A percentile compares a stretch with the other conserved stretches of the same genome.
phyloP scores from a whole-genome alignment of 1,139 yeast species.

The Hanseniaspora uvarum region DNA sequence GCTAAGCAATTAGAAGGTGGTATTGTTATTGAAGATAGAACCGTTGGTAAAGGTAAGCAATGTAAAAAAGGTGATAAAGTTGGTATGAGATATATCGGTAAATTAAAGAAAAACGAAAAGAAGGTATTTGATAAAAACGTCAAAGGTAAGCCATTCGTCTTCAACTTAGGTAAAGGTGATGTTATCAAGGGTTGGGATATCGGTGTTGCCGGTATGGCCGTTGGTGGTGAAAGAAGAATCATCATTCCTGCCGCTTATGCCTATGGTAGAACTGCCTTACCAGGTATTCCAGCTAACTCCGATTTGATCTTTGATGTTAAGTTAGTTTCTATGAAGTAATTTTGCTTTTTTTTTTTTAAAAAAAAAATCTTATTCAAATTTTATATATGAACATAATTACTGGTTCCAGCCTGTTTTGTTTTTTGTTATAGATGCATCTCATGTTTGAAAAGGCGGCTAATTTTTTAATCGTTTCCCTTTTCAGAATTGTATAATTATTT shows the following conservation, averaged over 20 bases:
- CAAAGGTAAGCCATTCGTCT: constrained; percentile 87
- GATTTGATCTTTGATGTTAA: constrained; percentile 93
- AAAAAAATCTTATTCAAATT: neutral
- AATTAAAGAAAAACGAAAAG: constrained; percentile 79
- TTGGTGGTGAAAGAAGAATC: constrained; percentile 98
- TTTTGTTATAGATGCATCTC: neutral
- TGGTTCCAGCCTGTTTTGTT: neutral
- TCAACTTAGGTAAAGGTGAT: constrained; percentile 91
- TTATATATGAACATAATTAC: neutral
- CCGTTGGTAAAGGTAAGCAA: constrained; percentile 72
- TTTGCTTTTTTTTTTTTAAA: neutral
- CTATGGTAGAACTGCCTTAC: constrained; percentile 84
- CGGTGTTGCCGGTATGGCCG: constrained; percentile 97
- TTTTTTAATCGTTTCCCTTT: neutral
- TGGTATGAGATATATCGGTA: constrained; percentile 95
- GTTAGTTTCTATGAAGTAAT: constrained; percentile 75
- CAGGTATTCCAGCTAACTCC: constrained; percentile 96
- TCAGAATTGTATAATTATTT: neutral
- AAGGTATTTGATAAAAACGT: constrained; percentile 88
- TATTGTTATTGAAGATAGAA: constrained; percentile 84
- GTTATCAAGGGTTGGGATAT: constrained; percentile 98
- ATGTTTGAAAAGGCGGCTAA: neutral
- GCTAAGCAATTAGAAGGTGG: constrained; percentile 80
- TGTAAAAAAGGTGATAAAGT: constrained; percentile 87
- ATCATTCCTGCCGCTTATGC: constrained; percentile 93